A percentile compares a stretch with the other conserved stretches of the same genome.
Evolutionary conservation across 208 protist species (phyloP).

Genomic region (Borovskyia barvae): DNA sequence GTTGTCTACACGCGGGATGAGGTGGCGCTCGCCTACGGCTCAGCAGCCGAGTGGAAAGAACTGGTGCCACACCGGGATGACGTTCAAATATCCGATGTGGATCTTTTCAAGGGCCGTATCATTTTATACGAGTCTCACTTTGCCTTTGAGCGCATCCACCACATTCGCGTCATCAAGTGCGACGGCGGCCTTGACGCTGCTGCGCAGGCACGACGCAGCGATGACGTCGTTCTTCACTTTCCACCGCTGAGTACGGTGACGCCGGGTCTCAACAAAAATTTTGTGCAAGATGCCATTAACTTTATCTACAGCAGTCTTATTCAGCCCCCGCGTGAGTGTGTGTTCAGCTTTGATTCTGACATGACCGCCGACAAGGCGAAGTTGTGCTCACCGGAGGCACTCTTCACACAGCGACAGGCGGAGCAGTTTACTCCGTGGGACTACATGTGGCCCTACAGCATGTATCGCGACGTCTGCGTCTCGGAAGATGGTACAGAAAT

Average conservation of each 20-base stretch:
- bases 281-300: slow-evolving; percentile 82
- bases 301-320: slow-evolving; percentile 88
- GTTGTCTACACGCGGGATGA: slow-evolving; percentile 83
- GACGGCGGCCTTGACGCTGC: slow-evolving; percentile 66
- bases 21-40: slow-evolving; percentile 63
- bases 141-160: slow-evolving; percentile 80
- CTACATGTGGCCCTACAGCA: slow-evolving; percentile 93
- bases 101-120: slow-evolving; percentile 78
- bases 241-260: slow-evolving; percentile 71
- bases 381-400: slow-evolving; percentile 66
- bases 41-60: slow-evolving; percentile 72
- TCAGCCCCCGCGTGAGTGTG: slow-evolving; percentile 81
- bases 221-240: slow-evolving; percentile 90
- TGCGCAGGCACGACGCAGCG: slow-evolving; percentile 31
- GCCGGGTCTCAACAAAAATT: slow-evolving; percentile 90
- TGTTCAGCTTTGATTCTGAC: slow-evolving; percentile 81
- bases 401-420: slow-evolving; percentile 90
- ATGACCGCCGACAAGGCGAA: slow-evolving; percentile 65
- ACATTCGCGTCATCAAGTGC: slow-evolving; percentile 84
- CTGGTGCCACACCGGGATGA: slow-evolving; percentile 83
- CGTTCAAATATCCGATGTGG: slow-evolving; percentile 85
- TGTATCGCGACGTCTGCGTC: slow-evolving; percentile 86
- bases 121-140: slow-evolving; percentile 83
- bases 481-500: slow-evolving; percentile 86
- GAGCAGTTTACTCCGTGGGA: slow-evolving; percentile 91